Evolutionary conservation across 345 rosid genomes (phyloP), one percentile per base, ranked within the genome.

Genomic region (Theobroma cacao): DNA sequence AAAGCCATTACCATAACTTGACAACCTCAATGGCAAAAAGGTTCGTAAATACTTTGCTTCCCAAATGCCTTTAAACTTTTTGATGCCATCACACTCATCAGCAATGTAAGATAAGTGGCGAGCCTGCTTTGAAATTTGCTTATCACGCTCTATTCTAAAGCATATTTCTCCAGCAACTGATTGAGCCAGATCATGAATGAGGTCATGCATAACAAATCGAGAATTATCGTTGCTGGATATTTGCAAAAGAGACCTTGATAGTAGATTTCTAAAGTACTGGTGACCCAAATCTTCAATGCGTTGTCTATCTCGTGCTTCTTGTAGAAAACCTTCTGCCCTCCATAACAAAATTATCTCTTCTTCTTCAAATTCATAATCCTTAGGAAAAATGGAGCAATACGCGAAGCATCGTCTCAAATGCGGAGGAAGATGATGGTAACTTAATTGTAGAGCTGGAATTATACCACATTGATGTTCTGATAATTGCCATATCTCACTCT

Each of bases 351-450:
- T 18, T 9, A 70, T 47, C 15, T 70, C 74, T 30, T 30, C 7
- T 22, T 17, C 40, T 5, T 18, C 0, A 18, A 70, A 28, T 34
- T 47, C 74, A 7, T 68, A 70, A 3, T 28, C 74, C 26, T 34
- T 36, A 3, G 74, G 84, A 18, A 85, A 74, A 50, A 84, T 34
- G 9, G 87, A 78, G 74, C 86, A 85, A 60, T 79, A 66, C 5
- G 84, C 83, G 71, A 87, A 87, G 26, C 86, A 87, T 9, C 59
- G 82, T 64, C 85, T 85, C 47, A 82, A 84, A 14, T 79, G 83
- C 0, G 85, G 45, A 48, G 82, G 82, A 13, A 82, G 85, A 55
- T 78, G 45, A 62, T 55, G 38, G 2, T 82, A 82, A 30, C 81
- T 82, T 68, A 82, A 59, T 75, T 34, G 77, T 41, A 83, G 67